Conservation (phyloP, 345 rosid genomes). For the Boechera stricta region DNA sequence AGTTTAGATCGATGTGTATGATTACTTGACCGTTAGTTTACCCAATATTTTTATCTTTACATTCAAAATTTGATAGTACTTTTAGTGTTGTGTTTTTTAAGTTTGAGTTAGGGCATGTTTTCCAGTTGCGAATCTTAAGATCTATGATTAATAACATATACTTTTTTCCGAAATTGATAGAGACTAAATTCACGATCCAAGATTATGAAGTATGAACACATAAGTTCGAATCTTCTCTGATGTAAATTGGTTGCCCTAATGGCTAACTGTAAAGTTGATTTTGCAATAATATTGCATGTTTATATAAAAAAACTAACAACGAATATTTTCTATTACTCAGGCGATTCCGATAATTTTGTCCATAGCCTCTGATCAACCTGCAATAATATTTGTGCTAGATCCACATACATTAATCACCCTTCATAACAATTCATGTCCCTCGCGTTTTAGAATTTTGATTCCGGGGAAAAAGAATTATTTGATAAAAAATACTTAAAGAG, state of each 20-base stretch:
- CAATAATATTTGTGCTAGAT: not conserved
- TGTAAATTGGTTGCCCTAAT: not conserved
- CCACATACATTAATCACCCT: not conserved
- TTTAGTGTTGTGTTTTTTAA: not conserved
- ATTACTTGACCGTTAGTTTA: conserved; percentile 1
- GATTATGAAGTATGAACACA: not conserved
- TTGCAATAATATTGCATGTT: no score
- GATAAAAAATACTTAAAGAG: not conserved
- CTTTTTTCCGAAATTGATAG: not conserved
- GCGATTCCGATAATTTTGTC: not conserved
- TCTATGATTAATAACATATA: not conserved
- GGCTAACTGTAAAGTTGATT: no score
- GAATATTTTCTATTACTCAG: no score
- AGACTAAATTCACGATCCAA: not conserved
- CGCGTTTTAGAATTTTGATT: not conserved
- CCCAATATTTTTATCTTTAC: not conserved
- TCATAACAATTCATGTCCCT: not conserved
- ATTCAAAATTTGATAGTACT: not conserved
- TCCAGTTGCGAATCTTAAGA: not conserved
- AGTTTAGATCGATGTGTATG: not conserved
- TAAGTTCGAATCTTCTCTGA: not conserved
- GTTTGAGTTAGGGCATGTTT: not conserved
- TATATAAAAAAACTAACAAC: no score
- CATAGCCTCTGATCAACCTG: not conserved
- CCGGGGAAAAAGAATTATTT: not conserved